These are phyloP conservation scores for Diaporthe longicolla DNA, from an alignment of 2,329 filamentous ascomycete genomes.

Conservation along the genomic window DNA sequence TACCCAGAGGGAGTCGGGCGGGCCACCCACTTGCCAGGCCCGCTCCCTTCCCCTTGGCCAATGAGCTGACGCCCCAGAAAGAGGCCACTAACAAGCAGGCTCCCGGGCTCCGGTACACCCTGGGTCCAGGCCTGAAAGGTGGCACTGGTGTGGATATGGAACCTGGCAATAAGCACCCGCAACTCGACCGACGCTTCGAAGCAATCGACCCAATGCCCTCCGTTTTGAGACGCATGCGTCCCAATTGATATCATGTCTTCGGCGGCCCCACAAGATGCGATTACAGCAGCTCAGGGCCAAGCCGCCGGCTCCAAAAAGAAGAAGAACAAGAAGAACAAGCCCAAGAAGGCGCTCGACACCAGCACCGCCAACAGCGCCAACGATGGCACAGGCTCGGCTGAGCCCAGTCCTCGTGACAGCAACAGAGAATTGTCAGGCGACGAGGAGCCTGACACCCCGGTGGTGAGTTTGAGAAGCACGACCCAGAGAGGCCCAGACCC, in stretches of 20 bases:
- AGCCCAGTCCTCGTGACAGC: constrained; percentile 37
- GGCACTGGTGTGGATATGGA: constrained; percentile 25
- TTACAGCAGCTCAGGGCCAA: constrained; percentile 38
- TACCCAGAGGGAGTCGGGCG: constrained; percentile 10
- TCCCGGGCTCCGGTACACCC: constrained; percentile 18
- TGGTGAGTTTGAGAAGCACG: constrained; percentile 38
- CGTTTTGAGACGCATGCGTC: constrained; percentile 39
- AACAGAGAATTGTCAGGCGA: constrained; percentile 36
- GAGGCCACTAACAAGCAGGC: constrained; percentile 12
- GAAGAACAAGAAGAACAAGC: constrained; percentile 43
- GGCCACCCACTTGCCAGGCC: background rate
- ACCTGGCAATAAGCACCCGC: constrained; percentile 26
- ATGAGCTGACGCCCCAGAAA: constrained; percentile 21
- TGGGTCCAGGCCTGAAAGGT: constrained; percentile 28
- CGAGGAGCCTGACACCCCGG: constrained; percentile 41
- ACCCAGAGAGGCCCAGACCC: constrained; percentile 37
- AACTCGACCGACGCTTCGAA: constrained; percentile 32
- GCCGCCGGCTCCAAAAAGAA: constrained; percentile 38
- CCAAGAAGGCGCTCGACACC: constrained; percentile 40
- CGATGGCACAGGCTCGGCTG: constrained; percentile 30
- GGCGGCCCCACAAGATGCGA: constrained; percentile 42
- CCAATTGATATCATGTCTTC: constrained; percentile 44
- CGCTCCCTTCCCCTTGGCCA: background rate
- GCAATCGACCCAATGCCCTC: constrained; percentile 40
- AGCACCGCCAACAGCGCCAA: constrained; percentile 31